These are phyloP conservation scores for Chlamydomonas sp. DNA, from an alignment of 139 green algal species.

Conservation along the genomic window DNA sequence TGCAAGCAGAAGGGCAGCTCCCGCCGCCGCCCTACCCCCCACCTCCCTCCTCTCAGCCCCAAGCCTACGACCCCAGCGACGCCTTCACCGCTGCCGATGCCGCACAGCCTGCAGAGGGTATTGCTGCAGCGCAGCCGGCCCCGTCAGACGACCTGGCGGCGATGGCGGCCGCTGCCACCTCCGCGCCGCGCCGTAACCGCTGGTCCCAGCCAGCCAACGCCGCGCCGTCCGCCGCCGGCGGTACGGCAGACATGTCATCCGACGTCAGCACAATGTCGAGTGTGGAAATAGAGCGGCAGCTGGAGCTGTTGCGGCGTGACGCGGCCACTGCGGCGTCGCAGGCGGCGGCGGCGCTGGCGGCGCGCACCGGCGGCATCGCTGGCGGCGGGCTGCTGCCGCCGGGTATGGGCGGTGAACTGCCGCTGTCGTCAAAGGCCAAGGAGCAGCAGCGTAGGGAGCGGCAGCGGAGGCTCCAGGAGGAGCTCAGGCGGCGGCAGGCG, in stretches of 20 bases:
- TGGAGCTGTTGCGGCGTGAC: constrained; percentile 18
- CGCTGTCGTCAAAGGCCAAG: constrained; percentile 10
- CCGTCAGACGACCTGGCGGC: not conserved
- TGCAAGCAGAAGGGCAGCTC: too few relatives aligned
- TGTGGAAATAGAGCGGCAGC: constrained; percentile 25
- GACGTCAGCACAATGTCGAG: constrained; percentile 12
- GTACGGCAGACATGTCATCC: not conserved
- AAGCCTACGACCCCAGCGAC: not conserved
- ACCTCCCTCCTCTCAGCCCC: too few relatives aligned
- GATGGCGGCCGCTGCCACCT: not conserved
- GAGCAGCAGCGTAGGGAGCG: constrained; percentile 27
- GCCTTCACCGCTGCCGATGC: not conserved
- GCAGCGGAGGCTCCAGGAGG: constrained; percentile 33
- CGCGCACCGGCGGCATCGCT: not conserved
- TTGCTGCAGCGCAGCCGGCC: too few relatives aligned
- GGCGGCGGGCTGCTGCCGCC: not conserved
- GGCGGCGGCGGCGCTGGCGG: not conserved
- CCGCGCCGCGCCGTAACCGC: not conserved
- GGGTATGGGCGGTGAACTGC: constrained; percentile 20
- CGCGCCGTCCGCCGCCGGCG: not conserved
- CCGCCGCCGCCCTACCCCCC: too few relatives aligned
- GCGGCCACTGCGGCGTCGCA: not conserved
- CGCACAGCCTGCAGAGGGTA: not conserved
- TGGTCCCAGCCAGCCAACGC: constrained; percentile 22
- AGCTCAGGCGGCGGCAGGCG: constrained; percentile 29